phyloP scores from a whole-genome alignment of 1,139 yeast genomes.

The Spencermartinsiella ligniputridi region DNA sequence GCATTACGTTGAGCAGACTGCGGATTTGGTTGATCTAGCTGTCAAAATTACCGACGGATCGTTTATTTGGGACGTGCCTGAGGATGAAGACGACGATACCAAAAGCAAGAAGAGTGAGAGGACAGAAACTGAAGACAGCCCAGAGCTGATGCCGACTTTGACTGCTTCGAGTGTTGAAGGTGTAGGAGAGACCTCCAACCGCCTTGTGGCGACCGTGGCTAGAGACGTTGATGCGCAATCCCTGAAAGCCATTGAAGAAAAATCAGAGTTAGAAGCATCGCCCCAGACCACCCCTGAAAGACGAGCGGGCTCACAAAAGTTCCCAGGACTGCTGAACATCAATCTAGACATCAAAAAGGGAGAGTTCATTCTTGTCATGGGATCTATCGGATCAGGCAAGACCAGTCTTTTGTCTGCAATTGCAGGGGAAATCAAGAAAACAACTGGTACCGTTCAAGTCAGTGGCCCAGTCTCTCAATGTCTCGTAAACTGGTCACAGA shows the following conservation, averaged over 20 bases:
- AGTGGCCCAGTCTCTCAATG: slow-evolving; percentile 21
- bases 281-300: neutral
- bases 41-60: slow-evolving; percentile 47
- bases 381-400: slow-evolving; percentile 64
- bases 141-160: neutral
- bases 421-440: slow-evolving; percentile 50
- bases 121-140: slow-evolving; percentile 5
- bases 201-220: neutral
- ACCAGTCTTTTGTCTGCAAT: slow-evolving; percentile 56
- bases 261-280: neutral
- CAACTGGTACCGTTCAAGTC: slow-evolving; percentile 42
- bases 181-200: neutral
- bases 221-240: slow-evolving; percentile 1
- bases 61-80: slow-evolving; percentile 59
- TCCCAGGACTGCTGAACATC: slow-evolving; percentile 42
- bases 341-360: slow-evolving; percentile 44
- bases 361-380: slow-evolving; percentile 58
- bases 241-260: neutral
- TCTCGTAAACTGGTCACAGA: slow-evolving; percentile 53
- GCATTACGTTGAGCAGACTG: slow-evolving; percentile 28
- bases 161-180: neutral
- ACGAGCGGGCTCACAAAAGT: slow-evolving; percentile 23
- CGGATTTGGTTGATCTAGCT: slow-evolving; percentile 36
- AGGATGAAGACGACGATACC: slow-evolving; percentile 21
- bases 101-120: slow-evolving; percentile 10